phyloP scores from a whole-genome alignment of 768 basidiomycete species.

The Lepiota subincarnata region DNA sequence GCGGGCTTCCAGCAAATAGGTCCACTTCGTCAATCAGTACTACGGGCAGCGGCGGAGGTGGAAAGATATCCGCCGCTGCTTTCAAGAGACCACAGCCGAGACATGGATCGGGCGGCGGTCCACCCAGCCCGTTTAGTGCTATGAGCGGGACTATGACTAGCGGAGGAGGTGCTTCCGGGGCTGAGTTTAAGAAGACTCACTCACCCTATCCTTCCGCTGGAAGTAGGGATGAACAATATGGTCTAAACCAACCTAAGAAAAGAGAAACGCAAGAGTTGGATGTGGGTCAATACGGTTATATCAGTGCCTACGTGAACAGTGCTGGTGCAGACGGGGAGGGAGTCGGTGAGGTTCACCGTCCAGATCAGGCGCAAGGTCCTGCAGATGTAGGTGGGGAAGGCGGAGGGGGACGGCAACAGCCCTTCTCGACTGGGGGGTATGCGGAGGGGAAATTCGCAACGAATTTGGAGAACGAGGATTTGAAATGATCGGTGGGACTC shows the following conservation, averaged over 20 bases:
- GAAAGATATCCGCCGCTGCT: slow-evolving; percentile 74
- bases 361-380: slow-evolving; percentile 9
- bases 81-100: slow-evolving; percentile 51
- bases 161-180: background rate
- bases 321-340: slow-evolving; percentile 18
- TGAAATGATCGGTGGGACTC: background rate
- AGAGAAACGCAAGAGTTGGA: slow-evolving; percentile 23
- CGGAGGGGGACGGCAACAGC: slow-evolving; percentile 1
- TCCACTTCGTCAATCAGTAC: slow-evolving; percentile 12
- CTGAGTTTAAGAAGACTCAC: background rate
- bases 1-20: background rate
- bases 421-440: background rate
- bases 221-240: slow-evolving; percentile 6
- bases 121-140: background rate
- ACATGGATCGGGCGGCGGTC: slow-evolving; percentile 23
- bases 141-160: background rate
- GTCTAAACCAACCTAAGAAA: slow-evolving; percentile 6
- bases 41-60: slow-evolving; percentile 29
- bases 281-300: slow-evolving; percentile 55
- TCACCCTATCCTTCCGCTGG: background rate
- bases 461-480: background rate
- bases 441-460: slow-evolving; percentile 8
- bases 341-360: slow-evolving; percentile 10
- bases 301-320: slow-evolving; percentile 46
- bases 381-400: slow-evolving; percentile 15